phyloP scores from a whole-genome alignment of 768 basidiomycete species.

The Pleurotus pulmonarius region DNA sequence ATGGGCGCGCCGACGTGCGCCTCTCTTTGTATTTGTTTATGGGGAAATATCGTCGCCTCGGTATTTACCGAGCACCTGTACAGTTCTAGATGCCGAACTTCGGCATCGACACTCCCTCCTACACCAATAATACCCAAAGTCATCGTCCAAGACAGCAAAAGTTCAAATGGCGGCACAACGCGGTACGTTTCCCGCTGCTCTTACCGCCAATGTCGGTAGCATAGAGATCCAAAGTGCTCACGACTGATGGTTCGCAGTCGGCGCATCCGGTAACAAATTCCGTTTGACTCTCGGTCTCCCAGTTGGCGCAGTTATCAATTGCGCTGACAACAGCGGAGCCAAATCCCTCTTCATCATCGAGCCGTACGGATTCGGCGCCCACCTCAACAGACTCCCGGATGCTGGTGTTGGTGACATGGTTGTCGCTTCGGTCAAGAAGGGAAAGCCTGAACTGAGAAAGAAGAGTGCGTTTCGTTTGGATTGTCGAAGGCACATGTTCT shows the following conservation, averaged over 20 bases:
- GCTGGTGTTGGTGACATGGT: constrained; percentile 95
- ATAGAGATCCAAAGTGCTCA: background rate
- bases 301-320: constrained; percentile 92
- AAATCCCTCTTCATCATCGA: constrained; percentile 95
- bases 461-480: constrained; percentile 69
- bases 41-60: background rate
- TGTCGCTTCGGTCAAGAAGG: constrained; percentile 98
- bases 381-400: constrained; percentile 95
- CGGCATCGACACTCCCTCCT: constrained; percentile 1
- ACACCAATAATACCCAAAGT: background rate
- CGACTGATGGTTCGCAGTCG: constrained; percentile 32
- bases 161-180: constrained; percentile 6
- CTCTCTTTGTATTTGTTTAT: no score
- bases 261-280: constrained; percentile 92
- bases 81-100: constrained; percentile 7
- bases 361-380: constrained; percentile 93
- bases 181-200: background rate
- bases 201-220: background rate
- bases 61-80: background rate
- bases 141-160: background rate
- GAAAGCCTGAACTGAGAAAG: constrained; percentile 99
- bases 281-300: constrained; percentile 93
- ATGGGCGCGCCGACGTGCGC: no score
- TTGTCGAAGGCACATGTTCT: no score
- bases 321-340: constrained; percentile 99